Percentiles rank a stretch among this genome's conserved stretches.
These are phyloP conservation scores for Epicoccum nigrum DNA, from an alignment of 2,329 filamentous ascomycete species.

Conservation along the genomic window DNA sequence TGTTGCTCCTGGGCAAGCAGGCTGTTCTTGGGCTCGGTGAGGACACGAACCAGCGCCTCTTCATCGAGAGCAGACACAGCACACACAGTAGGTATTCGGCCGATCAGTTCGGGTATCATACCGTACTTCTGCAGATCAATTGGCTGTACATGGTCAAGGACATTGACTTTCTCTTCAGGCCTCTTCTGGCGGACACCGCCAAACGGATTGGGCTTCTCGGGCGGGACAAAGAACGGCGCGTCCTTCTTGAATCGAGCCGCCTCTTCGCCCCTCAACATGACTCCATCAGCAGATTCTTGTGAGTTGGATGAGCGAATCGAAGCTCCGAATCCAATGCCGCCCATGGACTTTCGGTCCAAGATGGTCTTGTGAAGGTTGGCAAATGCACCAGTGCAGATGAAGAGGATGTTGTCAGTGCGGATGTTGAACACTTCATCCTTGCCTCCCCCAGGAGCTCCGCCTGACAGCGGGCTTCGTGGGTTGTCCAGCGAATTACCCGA, in stretches of 20 bases:
- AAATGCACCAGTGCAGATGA: slow-evolving; percentile 96
- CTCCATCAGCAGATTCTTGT: slow-evolving; percentile 61
- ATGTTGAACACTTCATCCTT: slow-evolving; percentile 72
- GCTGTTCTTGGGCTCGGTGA: slow-evolving; percentile 90
- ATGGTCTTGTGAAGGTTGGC: slow-evolving; percentile 89
- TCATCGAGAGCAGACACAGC: slow-evolving; percentile 78
- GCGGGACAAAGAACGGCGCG: slow-evolving; percentile 60
- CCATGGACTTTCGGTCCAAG: slow-evolving; percentile 82
- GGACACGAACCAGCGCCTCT: slow-evolving; percentile 76
- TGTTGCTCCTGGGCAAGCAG: slow-evolving; percentile 87
- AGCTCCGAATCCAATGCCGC: slow-evolving; percentile 89
- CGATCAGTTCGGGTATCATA: slow-evolving; percentile 93
- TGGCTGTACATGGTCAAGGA: slow-evolving; percentile 75
- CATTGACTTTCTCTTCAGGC: slow-evolving; percentile 53
- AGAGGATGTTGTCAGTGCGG: slow-evolving; percentile 94
- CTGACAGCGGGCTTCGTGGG: slow-evolving; percentile 20
- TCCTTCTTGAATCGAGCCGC: slow-evolving; percentile 63
- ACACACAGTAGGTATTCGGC: slow-evolving; percentile 89
- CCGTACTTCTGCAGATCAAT: slow-evolving; percentile 82
- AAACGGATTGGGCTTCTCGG: slow-evolving; percentile 32
- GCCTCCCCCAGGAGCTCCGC: slow-evolving; percentile 26
- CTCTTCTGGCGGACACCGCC: slow-evolving; percentile 26
- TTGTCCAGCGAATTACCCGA: slow-evolving; percentile 31
- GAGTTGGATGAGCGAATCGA: slow-evolving; percentile 66
- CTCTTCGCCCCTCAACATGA: slow-evolving; percentile 65